Conservation (phyloP, 2,329 filamentous ascomycete genomes). For the Neurospora crassa region DNA sequence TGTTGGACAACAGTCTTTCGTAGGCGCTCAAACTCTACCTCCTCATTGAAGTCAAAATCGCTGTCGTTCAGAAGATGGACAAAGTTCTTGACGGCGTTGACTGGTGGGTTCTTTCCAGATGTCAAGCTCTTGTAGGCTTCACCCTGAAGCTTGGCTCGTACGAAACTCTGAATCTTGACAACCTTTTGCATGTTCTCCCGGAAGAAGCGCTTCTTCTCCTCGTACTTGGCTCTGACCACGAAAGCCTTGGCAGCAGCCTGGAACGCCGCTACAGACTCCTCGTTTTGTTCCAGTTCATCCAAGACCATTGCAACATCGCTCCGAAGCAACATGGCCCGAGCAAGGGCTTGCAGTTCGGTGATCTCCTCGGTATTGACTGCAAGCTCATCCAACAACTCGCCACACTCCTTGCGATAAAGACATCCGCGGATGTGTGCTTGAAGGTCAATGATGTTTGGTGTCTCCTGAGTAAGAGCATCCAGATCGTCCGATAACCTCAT, state of each 20-base stretch:
- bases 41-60: slow-evolving; percentile 97
- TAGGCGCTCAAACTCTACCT: slow-evolving; percentile 91
- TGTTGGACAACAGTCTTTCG: slow-evolving; percentile 96
- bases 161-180: slow-evolving; percentile 95
- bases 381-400: slow-evolving; percentile 58
- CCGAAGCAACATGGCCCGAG: slow-evolving; percentile 71
- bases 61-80: slow-evolving; percentile 96
- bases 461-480: slow-evolving; percentile 48
- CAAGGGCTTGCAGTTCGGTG: slow-evolving; percentile 61
- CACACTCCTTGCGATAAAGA: slow-evolving; percentile 50
- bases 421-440: slow-evolving; percentile 62
- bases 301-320: slow-evolving; percentile 65
- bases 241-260: slow-evolving; percentile 67
- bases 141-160: slow-evolving; percentile 88
- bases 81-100: slow-evolving; percentile 95
- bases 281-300: slow-evolving; percentile 69
- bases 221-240: slow-evolving; percentile 64
- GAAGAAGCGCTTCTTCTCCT: slow-evolving; percentile 80
- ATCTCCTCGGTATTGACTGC: slow-evolving; percentile 58
- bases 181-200: slow-evolving; percentile 98
- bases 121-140: slow-evolving; percentile 97
- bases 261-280: slow-evolving; percentile 64
- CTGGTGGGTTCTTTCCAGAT: slow-evolving; percentile 90
- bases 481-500: slow-evolving; percentile 37
- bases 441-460: slow-evolving; percentile 46